Percentiles rank a stretch among this genome's conserved stretches.
These are phyloP conservation scores for Lodderomyces oxycetoniae DNA, from an alignment of 1,139 yeast genomes.

Conservation along the genomic window DNA sequence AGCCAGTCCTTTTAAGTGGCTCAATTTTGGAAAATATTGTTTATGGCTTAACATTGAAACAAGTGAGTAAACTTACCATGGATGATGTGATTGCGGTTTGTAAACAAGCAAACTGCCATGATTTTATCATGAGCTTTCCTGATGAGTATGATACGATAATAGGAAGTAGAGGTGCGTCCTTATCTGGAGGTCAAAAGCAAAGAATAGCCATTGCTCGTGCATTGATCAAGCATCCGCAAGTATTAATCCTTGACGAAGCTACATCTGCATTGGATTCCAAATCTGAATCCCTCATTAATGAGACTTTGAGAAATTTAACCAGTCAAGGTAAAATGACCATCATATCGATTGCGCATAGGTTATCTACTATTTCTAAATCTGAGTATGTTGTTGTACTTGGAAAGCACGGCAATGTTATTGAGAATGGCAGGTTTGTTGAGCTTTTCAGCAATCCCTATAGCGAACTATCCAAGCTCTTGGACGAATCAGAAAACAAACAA, in stretches of 20 bases:
- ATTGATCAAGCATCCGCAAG: constrained; percentile 56
- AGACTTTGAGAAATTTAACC: constrained; percentile 51
- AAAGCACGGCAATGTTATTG: constrained; percentile 40
- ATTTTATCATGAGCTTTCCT: constrained; percentile 45
- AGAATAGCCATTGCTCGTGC: constrained; percentile 87
- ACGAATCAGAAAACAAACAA: constrained; percentile 29
- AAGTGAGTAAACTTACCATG: constrained; percentile 38
- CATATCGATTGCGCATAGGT: constrained; percentile 86
- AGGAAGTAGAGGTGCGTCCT: constrained; percentile 54
- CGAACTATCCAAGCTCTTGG: constrained; percentile 42
- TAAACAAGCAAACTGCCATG: constrained; percentile 54
- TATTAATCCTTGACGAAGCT: constrained; percentile 70
- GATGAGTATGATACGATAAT: constrained; percentile 52
- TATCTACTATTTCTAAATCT: constrained; percentile 65
- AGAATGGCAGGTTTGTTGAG: constrained; percentile 39
- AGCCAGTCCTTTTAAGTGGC: constrained; percentile 77
- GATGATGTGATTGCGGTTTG: constrained; percentile 40
- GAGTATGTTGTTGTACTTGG: constrained; percentile 56
- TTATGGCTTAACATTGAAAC: constrained; percentile 62
- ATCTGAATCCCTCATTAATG: constrained; percentile 64
- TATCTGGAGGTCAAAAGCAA: constrained; percentile 87
- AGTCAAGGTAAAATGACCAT: constrained; percentile 68
- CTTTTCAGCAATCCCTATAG: constrained; percentile 41
- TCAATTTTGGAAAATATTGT: constrained; percentile 74
- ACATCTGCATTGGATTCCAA: constrained; percentile 76